Evolutionary conservation across 768 basidiomycete genomes (phyloP).

Genomic region (Auricularia sp.): DNA sequence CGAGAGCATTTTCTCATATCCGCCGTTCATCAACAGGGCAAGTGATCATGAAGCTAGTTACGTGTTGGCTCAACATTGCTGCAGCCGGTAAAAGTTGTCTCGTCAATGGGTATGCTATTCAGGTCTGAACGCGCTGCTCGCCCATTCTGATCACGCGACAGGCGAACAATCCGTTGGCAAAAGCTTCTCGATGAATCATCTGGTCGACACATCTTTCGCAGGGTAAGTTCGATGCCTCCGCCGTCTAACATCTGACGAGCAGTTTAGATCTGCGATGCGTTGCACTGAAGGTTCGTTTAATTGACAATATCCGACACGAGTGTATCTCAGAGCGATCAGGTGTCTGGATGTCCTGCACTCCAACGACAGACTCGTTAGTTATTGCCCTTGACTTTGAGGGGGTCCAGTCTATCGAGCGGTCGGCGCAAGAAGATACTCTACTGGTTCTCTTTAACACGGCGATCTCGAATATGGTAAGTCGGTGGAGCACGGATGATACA

Average conservation of each 20-base stretch:
- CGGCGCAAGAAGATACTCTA: conserved; percentile 52
- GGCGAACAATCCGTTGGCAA: conserved; percentile 59
- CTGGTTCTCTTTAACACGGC: conserved; percentile 57
- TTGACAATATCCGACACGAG: background rate
- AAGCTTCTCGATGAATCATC: conserved; percentile 47
- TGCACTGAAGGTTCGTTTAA: conserved; percentile 10
- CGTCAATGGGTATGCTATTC: conserved; percentile 44
- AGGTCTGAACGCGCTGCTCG: too few relatives aligned
- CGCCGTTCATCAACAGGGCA: conserved; percentile 43
- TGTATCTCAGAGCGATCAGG: conserved; percentile 24
- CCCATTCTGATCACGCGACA: conserved; percentile 10
- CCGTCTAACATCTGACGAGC: conserved; percentile 30
- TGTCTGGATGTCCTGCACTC: conserved; percentile 59
- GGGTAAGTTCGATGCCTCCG: conserved; percentile 32
- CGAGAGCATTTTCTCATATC: conserved; percentile 38
- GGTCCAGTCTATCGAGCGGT: conserved; percentile 38
- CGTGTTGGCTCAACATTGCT: background rate
- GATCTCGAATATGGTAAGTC: conserved; percentile 46
- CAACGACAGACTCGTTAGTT: conserved; percentile 41
- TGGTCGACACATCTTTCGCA: conserved; percentile 54
- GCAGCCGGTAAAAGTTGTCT: conserved; percentile 53
- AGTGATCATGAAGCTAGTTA: background rate
- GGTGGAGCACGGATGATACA: background rate
- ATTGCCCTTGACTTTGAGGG: conserved; percentile 61
- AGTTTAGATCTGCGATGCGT: conserved; percentile 16